These are phyloP conservation scores for Gloeostereum incarnatum DNA, from an alignment of 768 basidiomycete species.

Conservation along the genomic window DNA sequence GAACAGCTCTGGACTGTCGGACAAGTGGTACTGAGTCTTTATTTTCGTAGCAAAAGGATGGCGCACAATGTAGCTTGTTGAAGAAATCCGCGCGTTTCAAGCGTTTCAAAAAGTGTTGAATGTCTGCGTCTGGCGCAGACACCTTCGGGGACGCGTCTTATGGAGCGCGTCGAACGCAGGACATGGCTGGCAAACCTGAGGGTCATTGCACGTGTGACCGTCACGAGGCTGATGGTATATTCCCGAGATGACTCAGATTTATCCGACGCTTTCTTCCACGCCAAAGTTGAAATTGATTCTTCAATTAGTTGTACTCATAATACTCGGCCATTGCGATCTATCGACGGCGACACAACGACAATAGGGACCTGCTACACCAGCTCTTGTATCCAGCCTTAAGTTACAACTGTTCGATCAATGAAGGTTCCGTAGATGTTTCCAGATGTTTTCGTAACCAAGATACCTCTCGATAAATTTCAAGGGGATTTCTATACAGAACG, in stretches of 20 bases:
- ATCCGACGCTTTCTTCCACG: no score
- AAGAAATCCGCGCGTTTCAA: slow-evolving; percentile 35
- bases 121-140: not conserved
- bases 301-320: no score
- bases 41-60: not conserved
- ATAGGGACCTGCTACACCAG: not conserved
- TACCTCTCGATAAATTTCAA: not conserved
- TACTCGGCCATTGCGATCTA: not conserved
- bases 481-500: not conserved
- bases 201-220: not conserved
- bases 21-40: slow-evolving; percentile 1
- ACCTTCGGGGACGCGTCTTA: not conserved
- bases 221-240: no score
- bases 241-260: no score
- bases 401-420: not conserved
- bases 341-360: not conserved
- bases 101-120: slow-evolving; percentile 26
- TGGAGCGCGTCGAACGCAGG: not conserved
- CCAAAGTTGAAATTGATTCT: no score
- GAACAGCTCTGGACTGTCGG: slow-evolving; percentile 33
- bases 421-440: not conserved
- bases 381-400: not conserved
- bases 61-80: slow-evolving; percentile 35
- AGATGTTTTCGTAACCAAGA: not conserved
- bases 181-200: not conserved